These are phyloP conservation scores for Rhytidhysteron rufulum DNA, from an alignment of 2,329 filamentous ascomycete genomes.

Conservation along the genomic window DNA sequence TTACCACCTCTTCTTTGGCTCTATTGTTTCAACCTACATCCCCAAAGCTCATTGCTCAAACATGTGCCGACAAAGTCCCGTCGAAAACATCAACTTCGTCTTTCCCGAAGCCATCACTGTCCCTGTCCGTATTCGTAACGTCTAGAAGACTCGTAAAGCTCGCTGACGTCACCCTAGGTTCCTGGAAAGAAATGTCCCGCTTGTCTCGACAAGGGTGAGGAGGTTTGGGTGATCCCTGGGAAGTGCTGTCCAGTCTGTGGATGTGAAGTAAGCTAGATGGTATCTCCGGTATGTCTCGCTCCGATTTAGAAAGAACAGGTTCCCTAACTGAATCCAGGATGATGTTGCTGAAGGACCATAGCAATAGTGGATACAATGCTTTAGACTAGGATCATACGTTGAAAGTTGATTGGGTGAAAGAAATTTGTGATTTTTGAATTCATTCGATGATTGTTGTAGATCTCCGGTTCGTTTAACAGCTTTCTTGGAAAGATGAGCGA, in stretches of 20 bases:
- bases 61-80: constrained; percentile 25
- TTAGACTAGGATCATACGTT: not conserved
- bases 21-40: not conserved
- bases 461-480: too few relatives aligned
- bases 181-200: constrained; percentile 37
- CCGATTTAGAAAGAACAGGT: not conserved
- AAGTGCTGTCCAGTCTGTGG: constrained; percentile 38
- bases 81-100: constrained; percentile 24
- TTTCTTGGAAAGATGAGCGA: too few relatives aligned
- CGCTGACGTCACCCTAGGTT: constrained; percentile 21
- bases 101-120: constrained; percentile 26
- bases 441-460: not conserved
- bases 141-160: constrained; percentile 2
- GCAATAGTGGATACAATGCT: not conserved
- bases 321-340: not conserved
- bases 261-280: constrained; percentile 33
- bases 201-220: constrained; percentile 37
- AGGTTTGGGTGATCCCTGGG: constrained; percentile 38
- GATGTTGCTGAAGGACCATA: not conserved
- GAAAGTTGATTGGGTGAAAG: not conserved
- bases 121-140: constrained; percentile 21
- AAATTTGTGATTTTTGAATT: not conserved
- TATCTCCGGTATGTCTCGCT: not conserved
- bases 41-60: not conserved
- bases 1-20: constrained; percentile 2